These are phyloP conservation scores for Boeremia exigua DNA, from an alignment of 2,329 filamentous ascomycete species.

Conservation along the genomic window DNA sequence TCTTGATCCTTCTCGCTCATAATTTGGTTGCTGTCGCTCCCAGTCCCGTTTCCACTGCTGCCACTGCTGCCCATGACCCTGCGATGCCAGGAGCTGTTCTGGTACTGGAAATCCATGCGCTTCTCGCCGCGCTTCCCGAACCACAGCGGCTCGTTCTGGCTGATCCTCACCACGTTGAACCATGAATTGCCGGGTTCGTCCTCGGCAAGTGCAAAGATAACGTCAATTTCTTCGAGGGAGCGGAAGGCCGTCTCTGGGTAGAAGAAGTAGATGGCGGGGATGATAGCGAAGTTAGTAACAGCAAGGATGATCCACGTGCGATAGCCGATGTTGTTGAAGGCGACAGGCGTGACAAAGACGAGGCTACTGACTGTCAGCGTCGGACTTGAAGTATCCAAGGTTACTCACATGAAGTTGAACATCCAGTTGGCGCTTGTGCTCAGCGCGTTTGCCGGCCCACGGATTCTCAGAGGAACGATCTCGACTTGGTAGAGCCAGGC, in stretches of 20 bases:
- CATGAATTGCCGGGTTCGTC: conserved; percentile 57
- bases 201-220: conserved; percentile 63
- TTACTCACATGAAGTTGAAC: conserved; percentile 58
- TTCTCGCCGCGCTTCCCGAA: conserved; percentile 62
- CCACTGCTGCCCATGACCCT: conserved; percentile 22
- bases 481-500: conserved; percentile 72
- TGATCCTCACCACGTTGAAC: conserved; percentile 57
- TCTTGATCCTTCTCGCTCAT: conserved; percentile 14
- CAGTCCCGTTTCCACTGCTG: conserved; percentile 22
- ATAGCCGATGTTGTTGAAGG: conserved; percentile 61
- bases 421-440: conserved; percentile 92
- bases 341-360: conserved; percentile 69
- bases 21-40: conserved; percentile 16
- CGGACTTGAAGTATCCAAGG: neutral
- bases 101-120: conserved; percentile 56
- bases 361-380: conserved; percentile 55
- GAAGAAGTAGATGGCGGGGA: conserved; percentile 64
- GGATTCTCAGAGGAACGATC: conserved; percentile 86
- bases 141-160: conserved; percentile 59
- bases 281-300: conserved; percentile 57
- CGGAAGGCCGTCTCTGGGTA: conserved; percentile 65
- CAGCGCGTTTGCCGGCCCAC: conserved; percentile 82
- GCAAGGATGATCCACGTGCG: conserved; percentile 66
- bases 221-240: conserved; percentile 70
- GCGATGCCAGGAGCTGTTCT: conserved; percentile 38